Percentiles rank a stretch among this genome's conserved stretches.
Evolutionary conservation across 495 filamentous ascomycete genomes (phyloP).

Genomic region (Sporormia fimetaria): DNA sequence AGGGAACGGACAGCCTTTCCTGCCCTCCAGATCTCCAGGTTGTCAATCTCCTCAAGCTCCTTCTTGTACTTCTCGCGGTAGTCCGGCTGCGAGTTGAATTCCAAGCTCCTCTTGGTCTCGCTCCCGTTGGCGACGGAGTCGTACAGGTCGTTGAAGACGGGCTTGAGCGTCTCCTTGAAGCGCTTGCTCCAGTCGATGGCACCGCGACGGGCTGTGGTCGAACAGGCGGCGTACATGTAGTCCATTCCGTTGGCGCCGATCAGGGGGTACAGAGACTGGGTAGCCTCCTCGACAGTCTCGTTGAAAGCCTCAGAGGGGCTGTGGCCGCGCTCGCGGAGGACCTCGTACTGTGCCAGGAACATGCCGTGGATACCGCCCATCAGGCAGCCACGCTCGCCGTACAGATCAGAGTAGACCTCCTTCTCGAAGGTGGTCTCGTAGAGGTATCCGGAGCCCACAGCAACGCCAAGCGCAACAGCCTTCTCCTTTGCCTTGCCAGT

Average conservation of each 20-base stretch:
- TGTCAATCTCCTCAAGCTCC: slow-evolving; percentile 73
- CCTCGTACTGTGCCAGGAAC: slow-evolving; percentile 99
- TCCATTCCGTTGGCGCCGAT: slow-evolving; percentile 97
- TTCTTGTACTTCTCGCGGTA: slow-evolving; percentile 1
- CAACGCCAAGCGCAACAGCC: slow-evolving; percentile 92
- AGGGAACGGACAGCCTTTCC: slow-evolving; percentile 89
- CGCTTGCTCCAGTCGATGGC: slow-evolving; percentile 94
- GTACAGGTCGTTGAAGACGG: slow-evolving; percentile 94
- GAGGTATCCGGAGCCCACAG: slow-evolving; percentile 91
- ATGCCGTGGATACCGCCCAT: slow-evolving; percentile 99
- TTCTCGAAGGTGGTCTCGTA: slow-evolving; percentile 99
- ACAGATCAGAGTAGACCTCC: slow-evolving; percentile 98
- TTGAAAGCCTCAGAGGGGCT: slow-evolving; percentile 97
- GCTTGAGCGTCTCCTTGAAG: slow-evolving; percentile 96
- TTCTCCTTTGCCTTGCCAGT: slow-evolving; percentile 97
- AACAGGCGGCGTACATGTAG: slow-evolving; percentile 99
- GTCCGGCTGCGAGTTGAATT: neutral
- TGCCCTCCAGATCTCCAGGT: slow-evolving; percentile 96
- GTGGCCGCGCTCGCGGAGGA: slow-evolving; percentile 96
- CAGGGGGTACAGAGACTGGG: slow-evolving; percentile 91
- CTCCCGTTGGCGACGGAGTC: slow-evolving; percentile 74
- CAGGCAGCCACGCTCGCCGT: slow-evolving; percentile 98
- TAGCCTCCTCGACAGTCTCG: slow-evolving; percentile 99
- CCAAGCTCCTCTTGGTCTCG: slow-evolving; percentile 75
- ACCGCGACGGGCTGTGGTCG: slow-evolving; percentile 92